A percentile compares a stretch with the other conserved stretches of the same genome.
phyloP scores from a whole-genome alignment of 192 early-diverging fungal genomes.

The Coemansia sp. region DNA sequence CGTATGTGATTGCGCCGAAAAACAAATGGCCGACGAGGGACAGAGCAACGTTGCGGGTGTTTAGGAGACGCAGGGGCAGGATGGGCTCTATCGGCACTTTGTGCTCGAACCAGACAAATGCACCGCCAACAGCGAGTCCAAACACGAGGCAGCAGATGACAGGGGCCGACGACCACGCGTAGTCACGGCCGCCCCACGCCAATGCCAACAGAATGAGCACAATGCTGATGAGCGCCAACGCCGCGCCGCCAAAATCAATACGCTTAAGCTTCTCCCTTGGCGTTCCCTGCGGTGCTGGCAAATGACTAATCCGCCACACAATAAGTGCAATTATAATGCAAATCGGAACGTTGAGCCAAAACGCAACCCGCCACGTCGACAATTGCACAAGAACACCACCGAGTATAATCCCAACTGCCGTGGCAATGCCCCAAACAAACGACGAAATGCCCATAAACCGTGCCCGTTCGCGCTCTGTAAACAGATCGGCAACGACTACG shows the following conservation, averaged over 20 bases:
- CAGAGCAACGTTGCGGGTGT: conserved; percentile 46
- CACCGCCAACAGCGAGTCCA: conserved; percentile 16
- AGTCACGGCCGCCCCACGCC: conserved; percentile 58
- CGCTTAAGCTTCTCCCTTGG: conserved; percentile 44
- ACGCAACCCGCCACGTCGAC: conserved; percentile 66
- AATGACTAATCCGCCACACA: conserved; percentile 61
- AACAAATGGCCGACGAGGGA: conserved; percentile 19
- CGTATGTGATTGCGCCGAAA: conserved; percentile 37
- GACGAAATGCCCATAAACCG: conserved; percentile 67
- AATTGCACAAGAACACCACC: conserved; percentile 70
- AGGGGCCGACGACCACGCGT: conserved; percentile 54
- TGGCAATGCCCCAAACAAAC: conserved; percentile 57
- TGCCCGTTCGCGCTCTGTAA: conserved; percentile 66
- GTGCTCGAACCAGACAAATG: conserved; percentile 63
- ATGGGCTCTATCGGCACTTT: conserved; percentile 58
- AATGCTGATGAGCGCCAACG: conserved; percentile 43
- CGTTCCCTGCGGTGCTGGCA: conserved; percentile 46
- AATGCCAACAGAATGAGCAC: conserved; percentile 55
- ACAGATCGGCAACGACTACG: conserved; percentile 74
- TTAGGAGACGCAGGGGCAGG: conserved; percentile 59
- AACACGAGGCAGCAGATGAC: conserved; percentile 51
- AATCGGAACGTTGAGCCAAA: conserved; percentile 81
- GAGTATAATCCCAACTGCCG: conserved; percentile 67
- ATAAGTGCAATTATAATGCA: conserved; percentile 51
- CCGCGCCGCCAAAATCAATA: conserved; percentile 59